Evolutionary conservation across 208 protist genomes (phyloP), one percentile per base, ranked within the genome.

Genomic region (Acanthamoeba royreba): DNA sequence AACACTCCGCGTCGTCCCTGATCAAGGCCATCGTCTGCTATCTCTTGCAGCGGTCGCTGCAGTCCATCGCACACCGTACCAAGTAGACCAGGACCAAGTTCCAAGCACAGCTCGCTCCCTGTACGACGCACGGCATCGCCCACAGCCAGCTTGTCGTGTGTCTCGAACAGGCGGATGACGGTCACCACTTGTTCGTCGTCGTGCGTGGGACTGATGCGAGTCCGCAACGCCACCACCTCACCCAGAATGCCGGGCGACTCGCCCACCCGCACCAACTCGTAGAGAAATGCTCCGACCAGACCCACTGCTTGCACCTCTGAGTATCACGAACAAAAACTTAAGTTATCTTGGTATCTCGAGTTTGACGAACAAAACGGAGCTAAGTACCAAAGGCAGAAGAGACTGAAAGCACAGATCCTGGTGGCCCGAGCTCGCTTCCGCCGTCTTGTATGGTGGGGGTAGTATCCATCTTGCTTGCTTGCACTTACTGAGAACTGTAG

Each of bases 51-150:
- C 72, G 99, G 99, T 55, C 99, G 98, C 98, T 99, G 99, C 97
- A 99, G 99, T 95, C 99, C 99, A 94, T 99, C 99, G 95, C 99
- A 99, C 95, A 99, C 99, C 92, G 98, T 98, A 25, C 98, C 98
- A 97, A 99, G 99, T 91, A 99, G 38, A 42, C 69, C 99, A 52
- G 99, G 99, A 94, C 99, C 99, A 45, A 99, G 98, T 96, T 99
- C 99, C 19, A 99, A 98, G 55, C 99, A 99, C 5, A 99, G 98
- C 49, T 99, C 99, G 96, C 99, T 98, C 79, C 99, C 99, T 15
- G 99, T 99, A 93, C 99, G 98, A 69, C 98, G 97, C 7, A 99
- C 99, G 66, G 98, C 98, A 95, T 99, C 99, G 72, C 99, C 99
- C 38, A 99, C 99, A 31, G 98, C 99, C 33, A 99, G 97, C 94